Conservation (phyloP, 2,329 filamentous ascomycete species). For the Phoma sp. region DNA sequence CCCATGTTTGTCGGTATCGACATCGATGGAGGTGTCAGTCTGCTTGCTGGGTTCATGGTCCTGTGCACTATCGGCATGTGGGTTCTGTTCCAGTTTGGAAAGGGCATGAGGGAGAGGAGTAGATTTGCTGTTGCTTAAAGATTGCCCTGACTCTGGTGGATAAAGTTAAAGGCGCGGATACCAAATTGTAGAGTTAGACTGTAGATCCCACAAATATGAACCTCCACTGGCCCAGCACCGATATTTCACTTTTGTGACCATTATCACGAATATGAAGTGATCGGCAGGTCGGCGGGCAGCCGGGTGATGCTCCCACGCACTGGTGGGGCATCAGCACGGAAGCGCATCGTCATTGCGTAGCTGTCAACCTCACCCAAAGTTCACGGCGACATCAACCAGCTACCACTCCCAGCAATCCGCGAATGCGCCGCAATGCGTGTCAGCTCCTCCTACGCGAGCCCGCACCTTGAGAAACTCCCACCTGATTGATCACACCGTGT, state of each 20-base stretch:
- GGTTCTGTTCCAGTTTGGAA: slow-evolving; percentile 64
- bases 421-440: slow-evolving; percentile 29
- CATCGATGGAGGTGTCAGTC: slow-evolving; percentile 63
- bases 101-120: slow-evolving; percentile 62
- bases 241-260: too few relatives aligned
- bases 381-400: not conserved
- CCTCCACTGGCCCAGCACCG: too few relatives aligned
- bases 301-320: not conserved
- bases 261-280: too few relatives aligned
- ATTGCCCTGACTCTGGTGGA: not conserved
- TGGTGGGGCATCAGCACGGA: slow-evolving; percentile 8
- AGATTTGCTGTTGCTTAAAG: slow-evolving; percentile 58
- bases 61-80: slow-evolving; percentile 62
- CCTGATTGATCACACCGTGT: slow-evolving; percentile 30
- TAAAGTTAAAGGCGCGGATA: not conserved
- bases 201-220: not conserved
- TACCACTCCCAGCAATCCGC: not conserved
- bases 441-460: slow-evolving; percentile 18
- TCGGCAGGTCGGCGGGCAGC: not conserved
- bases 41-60: slow-evolving; percentile 60
- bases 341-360: slow-evolving; percentile 14
- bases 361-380: slow-evolving; percentile 1
- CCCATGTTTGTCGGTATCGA: slow-evolving; percentile 67
- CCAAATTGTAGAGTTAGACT: not conserved
- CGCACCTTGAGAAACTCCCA: slow-evolving; percentile 26